A percentile compares a stretch with the other conserved stretches of the same genome.
phyloP scores from a whole-genome alignment of 371 early-diverging fungal species.

The Mortierella sp. region DNA sequence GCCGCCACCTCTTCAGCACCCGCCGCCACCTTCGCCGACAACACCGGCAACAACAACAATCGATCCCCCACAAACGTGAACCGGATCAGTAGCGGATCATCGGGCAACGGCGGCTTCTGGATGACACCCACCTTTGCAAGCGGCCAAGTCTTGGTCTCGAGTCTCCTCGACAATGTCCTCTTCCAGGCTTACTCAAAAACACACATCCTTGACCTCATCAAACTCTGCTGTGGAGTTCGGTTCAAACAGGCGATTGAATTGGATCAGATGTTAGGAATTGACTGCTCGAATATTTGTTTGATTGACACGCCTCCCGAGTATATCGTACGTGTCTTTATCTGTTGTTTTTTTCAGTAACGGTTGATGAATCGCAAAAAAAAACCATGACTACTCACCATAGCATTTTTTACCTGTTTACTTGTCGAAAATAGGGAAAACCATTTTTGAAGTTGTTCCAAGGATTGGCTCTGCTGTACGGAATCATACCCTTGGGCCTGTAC shows the following conservation, averaged over 20 bases:
- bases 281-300: conserved; percentile 57
- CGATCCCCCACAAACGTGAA: background rate
- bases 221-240: conserved; percentile 66
- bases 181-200: conserved; percentile 66
- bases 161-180: conserved; percentile 62
- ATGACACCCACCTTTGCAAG: conserved; percentile 65
- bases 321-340: conserved; percentile 31
- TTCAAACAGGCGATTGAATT: conserved; percentile 53
- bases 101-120: conserved; percentile 21
- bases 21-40: background rate
- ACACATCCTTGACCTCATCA: conserved; percentile 66
- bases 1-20: too few species aligned
- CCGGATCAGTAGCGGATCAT: background rate
- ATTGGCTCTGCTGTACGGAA: conserved; percentile 58
- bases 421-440: conserved; percentile 43
- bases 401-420: background rate
- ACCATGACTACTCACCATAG: too few species aligned
- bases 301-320: conserved; percentile 56
- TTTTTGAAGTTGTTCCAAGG: conserved; percentile 60
- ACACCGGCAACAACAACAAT: background rate
- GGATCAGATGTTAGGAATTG: conserved; percentile 48
- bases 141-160: conserved; percentile 65
- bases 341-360: too few species aligned
- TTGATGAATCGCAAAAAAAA: background rate
- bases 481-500: conserved; percentile 61